phyloP scores from a whole-genome alignment of 2,329 filamentous ascomycete species.

The Cercospora sp. region DNA sequence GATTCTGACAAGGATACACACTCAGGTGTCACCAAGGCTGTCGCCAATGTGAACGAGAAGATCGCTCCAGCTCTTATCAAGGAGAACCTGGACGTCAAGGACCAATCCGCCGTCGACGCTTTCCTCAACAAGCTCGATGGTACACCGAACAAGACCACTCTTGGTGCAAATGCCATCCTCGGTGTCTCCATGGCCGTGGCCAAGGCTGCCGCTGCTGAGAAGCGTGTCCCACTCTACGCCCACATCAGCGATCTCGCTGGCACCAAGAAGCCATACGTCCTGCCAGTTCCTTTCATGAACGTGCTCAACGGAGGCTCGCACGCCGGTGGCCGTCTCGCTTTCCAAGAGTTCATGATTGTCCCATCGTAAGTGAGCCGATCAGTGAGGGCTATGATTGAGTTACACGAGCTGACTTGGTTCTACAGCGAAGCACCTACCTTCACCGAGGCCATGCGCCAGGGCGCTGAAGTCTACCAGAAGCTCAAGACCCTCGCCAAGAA shows the following conservation, averaged over 20 bases:
- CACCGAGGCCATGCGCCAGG: conserved; percentile 93
- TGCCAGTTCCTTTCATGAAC: conserved; percentile 61
- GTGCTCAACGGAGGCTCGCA: conserved; percentile 76
- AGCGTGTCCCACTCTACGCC: conserved; percentile 58
- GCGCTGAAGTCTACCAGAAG: conserved; percentile 96
- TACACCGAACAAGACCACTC: conserved; percentile 59
- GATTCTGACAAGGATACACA: conserved; percentile 2
- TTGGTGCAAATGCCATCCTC: conserved; percentile 62
- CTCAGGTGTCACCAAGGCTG: conserved; percentile 55
- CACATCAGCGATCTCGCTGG: conserved; percentile 57
- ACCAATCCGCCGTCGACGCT: conserved; percentile 55
- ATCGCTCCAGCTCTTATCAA: conserved; percentile 58
- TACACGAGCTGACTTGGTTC: conserved; percentile 25
- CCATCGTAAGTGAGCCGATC: conserved; percentile 42
- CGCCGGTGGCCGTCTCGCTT: conserved; percentile 82
- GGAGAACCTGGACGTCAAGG: conserved; percentile 55
- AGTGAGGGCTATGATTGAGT: not conserved
- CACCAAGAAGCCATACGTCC: conserved; percentile 55
- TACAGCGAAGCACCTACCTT: conserved; percentile 69
- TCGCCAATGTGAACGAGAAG: conserved; percentile 56
- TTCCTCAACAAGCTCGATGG: conserved; percentile 58
- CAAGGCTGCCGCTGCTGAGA: conserved; percentile 57
- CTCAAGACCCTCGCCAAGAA: conserved; percentile 97
- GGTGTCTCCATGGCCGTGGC: conserved; percentile 62
- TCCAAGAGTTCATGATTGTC: conserved; percentile 60